These are phyloP conservation scores for Fusarium longipes DNA, from an alignment of 2,329 filamentous ascomycete genomes.

Conservation along the genomic window DNA sequence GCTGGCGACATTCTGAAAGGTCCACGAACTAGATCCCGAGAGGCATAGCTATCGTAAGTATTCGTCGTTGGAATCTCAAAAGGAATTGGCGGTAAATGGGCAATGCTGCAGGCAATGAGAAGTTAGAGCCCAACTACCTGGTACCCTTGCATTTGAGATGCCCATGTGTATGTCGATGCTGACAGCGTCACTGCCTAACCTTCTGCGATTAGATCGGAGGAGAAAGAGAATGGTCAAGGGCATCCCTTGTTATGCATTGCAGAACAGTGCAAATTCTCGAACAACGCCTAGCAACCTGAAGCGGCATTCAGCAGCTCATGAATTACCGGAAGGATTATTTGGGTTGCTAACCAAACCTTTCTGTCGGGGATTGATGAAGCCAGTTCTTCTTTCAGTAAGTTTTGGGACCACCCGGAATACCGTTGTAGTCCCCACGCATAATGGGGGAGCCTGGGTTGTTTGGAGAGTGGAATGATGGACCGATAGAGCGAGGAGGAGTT, in stretches of 20 bases:
- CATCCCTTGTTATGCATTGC: constrained; percentile 11
- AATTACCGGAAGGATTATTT: constrained; percentile 10
- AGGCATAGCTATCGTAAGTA: constrained; percentile 6
- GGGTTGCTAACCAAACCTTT: constrained; percentile 3
- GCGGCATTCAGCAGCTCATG: constrained; percentile 8
- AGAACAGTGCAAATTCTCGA: constrained; percentile 23
- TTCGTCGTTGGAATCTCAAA: not conserved
- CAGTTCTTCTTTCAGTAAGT: constrained; percentile 12
- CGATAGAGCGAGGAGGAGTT: constrained; percentile 34
- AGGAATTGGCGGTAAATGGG: constrained; percentile 7
- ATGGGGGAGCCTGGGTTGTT: constrained; percentile 24
- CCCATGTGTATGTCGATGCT: constrained; percentile 17
- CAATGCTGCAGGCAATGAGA: constrained; percentile 13
- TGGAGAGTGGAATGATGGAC: constrained; percentile 35
- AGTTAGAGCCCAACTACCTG: constrained; percentile 18
- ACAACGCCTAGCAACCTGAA: not conserved
- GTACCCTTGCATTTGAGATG: constrained; percentile 18
- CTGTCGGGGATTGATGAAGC: constrained; percentile 16
- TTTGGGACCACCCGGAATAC: constrained; percentile 21
- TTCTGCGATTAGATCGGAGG: constrained; percentile 10
- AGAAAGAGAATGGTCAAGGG: constrained; percentile 4
- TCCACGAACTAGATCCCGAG: not conserved
- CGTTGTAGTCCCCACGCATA: constrained; percentile 21
- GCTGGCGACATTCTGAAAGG: not conserved
- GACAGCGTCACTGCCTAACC: constrained; percentile 18